Base-by-base conservation (phyloP, 176 grass and related monocot species). In the Phoenix roebelenii region DNA sequence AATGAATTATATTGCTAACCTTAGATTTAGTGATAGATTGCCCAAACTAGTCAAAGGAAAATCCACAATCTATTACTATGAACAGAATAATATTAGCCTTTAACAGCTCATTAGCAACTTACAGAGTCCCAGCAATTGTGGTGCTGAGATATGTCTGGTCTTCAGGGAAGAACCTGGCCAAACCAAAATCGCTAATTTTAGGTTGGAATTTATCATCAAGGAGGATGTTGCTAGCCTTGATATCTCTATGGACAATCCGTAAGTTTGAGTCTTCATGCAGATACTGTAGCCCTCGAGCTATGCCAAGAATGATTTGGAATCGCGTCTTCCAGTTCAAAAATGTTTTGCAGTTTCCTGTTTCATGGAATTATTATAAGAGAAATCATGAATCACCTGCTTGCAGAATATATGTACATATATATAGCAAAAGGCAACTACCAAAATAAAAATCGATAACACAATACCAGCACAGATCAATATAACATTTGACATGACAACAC, bases 181-280 rank as follows among this genome's bases (percentile, higher is more conserved):
- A 3, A 52, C 86, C 81, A 20, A 89, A 89, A n/a, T 81, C 86
- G 16, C 86, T 75, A 29, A 89, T 85, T 60, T 81, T 89, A 51
- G 86, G 81, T 51, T 69, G 86, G 51, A 89, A 85, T 68, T 85
- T 89, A 59, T 89, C 81, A 15, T 81, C 81, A 3, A 89, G 70
- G 71, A 89, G 81, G 30, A 85, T 85, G 77, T 85, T 89, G 86
- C 81, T 84, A 23, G 73, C 79, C 72, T 88, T 88, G 72, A 88
- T 88, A 73, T 88, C 85, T 1, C 81, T 77, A 54, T 89, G 86
- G 7, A 89, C 86, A 18, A 89, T 89, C 62, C 85, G 76, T 52
- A 83, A 50, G 60, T 89, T 89, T 4, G 80, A 89, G 29, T 89
- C 80, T 76, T 89, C 85, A 55, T 89, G 85, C 1, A 89, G 70